Evolutionary conservation across 345 rosid genomes (phyloP).

Genomic region (Psidium friedrichsthalianum): DNA sequence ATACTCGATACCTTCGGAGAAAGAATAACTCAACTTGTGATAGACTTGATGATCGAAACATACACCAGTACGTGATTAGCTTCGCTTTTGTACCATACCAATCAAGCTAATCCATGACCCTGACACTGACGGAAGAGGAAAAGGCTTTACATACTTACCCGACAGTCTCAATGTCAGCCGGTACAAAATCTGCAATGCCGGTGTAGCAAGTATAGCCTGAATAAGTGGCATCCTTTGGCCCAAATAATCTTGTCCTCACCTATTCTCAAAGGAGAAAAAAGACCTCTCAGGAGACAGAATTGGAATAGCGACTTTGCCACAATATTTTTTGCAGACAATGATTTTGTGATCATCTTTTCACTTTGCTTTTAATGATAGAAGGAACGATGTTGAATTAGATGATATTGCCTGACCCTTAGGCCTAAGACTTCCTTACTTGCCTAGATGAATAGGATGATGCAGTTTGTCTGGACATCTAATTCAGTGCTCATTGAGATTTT

Average conservation of each 20-base stretch:
- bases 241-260: conserved; percentile 84
- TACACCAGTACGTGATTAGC: background rate
- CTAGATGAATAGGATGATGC: background rate
- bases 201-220: conserved; percentile 94
- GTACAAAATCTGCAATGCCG: conserved; percentile 87
- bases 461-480: background rate
- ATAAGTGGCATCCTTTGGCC: conserved; percentile 57
- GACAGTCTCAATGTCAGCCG: conserved; percentile 82
- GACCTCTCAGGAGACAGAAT: background rate
- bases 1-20: conserved; percentile 63
- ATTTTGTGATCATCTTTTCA: background rate
- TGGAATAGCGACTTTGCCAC: background rate
- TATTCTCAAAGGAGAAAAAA: conserved; percentile 4
- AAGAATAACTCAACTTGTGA: background rate
- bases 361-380: background rate
- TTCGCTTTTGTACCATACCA: background rate
- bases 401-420: background rate
- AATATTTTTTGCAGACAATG: background rate
- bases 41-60: background rate
- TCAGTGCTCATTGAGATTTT: background rate
- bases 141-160: conserved; percentile 40
- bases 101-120: background rate
- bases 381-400: background rate
- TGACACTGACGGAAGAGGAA: background rate
- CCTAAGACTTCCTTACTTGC: background rate